Base-by-base conservation (phyloP, 352 stramenopile genomes). In the Globisporangium lucens region DNA sequence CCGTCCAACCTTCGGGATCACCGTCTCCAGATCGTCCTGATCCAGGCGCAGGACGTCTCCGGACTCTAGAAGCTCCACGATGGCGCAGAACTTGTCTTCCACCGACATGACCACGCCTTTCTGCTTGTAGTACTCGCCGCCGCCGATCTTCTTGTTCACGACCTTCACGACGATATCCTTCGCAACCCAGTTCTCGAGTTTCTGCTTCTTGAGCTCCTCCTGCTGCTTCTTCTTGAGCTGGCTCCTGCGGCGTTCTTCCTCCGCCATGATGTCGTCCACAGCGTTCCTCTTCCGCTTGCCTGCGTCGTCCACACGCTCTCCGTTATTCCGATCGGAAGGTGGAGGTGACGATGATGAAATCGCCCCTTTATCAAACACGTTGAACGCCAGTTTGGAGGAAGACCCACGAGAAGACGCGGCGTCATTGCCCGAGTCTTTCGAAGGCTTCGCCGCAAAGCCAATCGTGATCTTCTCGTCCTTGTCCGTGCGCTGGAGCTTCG, bases 121-220 rank as follows among this genome's bases (percentile, higher is more conserved):
- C 49, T 82, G 83, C 71, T 97, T 97, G 83, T 96, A 97, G 72
- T 95, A 97, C 12, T 70, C 75, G 29, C 95, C 93, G 20, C 86
- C 81, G 2, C 83, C 89, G 4, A 98, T 74, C 41, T 91, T 94
- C 76, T 98, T 97, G 69, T 97, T 97, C 64, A 97, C 87, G 46
- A 99, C 83, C 66, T 98, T 98, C 30, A 99, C 95, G 4, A 98
- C 72, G 66, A 99, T 98, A 30, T 89, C 82, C 36, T 70, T 83
- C 2, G 85, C 76, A 38, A 99, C 66, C 97, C 97, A 99, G 72
- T 98, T 85, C 55, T 97, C 91, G 46, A 94, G 89, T 22, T 76
- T 71, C 52, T 82, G 77, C n/a, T 62, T 67, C 41, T 68, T 67
- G 22, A 62, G 63, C 47, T 85, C 77, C 0, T 85, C 73, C 29